A percentile compares a stretch with the other conserved stretches of the same genome.
These are phyloP conservation scores for Tremellales sp. DNA, from an alignment of 1,284 basidiomycete genomes.

Conservation along the genomic window DNA sequence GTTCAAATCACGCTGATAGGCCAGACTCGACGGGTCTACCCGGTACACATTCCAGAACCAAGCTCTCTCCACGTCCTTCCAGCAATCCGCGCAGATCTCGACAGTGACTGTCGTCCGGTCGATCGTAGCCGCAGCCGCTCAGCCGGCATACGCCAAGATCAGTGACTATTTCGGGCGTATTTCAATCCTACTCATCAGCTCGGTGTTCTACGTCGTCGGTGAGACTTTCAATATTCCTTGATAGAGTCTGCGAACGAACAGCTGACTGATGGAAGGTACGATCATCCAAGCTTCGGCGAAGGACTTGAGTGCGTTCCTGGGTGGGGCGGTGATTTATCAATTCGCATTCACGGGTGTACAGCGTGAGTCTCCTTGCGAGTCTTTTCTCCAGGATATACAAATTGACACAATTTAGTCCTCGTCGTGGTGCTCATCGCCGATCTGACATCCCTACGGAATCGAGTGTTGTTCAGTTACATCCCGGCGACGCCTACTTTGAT, in stretches of 20 bases:
- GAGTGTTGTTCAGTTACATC: constrained; percentile 49
- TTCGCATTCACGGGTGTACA: constrained; percentile 32
- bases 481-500: constrained; percentile 48
- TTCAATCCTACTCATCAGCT: constrained; percentile 39
- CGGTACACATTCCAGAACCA: constrained; percentile 32
- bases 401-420: constrained; percentile 15
- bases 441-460: constrained; percentile 45
- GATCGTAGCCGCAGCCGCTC: constrained; percentile 34
- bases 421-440: constrained; percentile 51
- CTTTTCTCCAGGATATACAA: background rate
- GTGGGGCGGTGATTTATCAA: constrained; percentile 45
- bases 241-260: background rate
- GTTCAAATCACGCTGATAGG: constrained; percentile 8
- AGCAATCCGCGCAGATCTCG: constrained; percentile 28
- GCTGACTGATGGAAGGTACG: constrained; percentile 27
- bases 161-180: constrained; percentile 48
- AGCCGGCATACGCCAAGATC: constrained; percentile 42
- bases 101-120: constrained; percentile 43
- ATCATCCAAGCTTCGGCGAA: constrained; percentile 44
- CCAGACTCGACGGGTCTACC: constrained; percentile 40
- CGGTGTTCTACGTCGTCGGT: constrained; percentile 46
- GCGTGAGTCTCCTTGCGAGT: constrained; percentile 10
- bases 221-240: constrained; percentile 1
- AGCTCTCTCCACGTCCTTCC: constrained; percentile 15
- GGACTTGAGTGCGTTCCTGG: constrained; percentile 39